Conservation (phyloP, 495 filamentous ascomycete genomes). For the Melanomma pulvis-pyrius region DNA sequence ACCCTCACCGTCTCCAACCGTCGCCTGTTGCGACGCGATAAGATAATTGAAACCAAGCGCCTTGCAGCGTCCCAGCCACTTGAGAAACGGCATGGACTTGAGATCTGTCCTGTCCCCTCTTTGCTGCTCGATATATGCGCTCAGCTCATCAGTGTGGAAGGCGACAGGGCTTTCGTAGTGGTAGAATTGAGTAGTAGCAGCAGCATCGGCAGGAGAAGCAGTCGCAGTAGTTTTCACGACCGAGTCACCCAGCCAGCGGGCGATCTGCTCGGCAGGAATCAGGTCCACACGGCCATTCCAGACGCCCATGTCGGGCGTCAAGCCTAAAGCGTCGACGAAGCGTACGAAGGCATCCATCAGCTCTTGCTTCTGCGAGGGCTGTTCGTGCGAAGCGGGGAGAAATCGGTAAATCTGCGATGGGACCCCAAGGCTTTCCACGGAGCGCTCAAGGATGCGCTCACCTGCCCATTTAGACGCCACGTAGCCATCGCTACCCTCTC, state of each 20-base stretch:
- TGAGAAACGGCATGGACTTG: not conserved
- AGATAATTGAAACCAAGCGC: not conserved
- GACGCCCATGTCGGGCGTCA: not conserved
- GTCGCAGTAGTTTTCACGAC: not conserved
- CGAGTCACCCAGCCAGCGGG: not conserved
- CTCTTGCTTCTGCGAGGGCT: not conserved
- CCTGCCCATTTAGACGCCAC: constrained; percentile 57
- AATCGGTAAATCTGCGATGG: not conserved
- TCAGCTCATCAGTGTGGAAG: not conserved
- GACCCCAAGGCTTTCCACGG: not conserved
- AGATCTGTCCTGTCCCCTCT: not conserved
- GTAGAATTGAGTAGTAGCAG: not conserved
- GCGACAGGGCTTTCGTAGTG: not conserved
- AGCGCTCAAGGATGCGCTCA: constrained; percentile 52
- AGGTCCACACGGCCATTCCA: not conserved
- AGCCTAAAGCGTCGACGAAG: not conserved
- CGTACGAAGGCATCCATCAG: not conserved
- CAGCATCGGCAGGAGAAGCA: not conserved
- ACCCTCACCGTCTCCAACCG: not conserved
- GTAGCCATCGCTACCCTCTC: constrained; percentile 50
- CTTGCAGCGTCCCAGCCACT: not conserved
- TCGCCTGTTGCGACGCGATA: not conserved
- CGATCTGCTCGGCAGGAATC: not conserved
- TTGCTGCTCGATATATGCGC: not conserved
- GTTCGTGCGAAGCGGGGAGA: not conserved